A percentile compares a stretch with the other conserved stretches of the same genome.
These are phyloP conservation scores for Apiospora rasikravindrae DNA, from an alignment of 2,329 filamentous ascomycete genomes.

Conservation along the genomic window DNA sequence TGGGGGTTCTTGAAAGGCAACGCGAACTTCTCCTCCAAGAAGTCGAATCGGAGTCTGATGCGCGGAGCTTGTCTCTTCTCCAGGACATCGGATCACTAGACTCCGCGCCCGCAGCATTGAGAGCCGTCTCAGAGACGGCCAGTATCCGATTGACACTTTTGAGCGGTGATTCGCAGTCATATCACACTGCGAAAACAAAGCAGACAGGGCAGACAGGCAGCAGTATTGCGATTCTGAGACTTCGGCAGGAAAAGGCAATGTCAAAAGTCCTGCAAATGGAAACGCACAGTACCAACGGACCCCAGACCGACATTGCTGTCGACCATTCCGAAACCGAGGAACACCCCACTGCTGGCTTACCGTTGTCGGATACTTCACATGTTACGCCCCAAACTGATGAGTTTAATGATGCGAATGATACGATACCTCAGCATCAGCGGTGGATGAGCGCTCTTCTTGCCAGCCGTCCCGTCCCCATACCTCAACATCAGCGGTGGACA, in stretches of 20 bases:
- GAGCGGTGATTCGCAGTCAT: background rate
- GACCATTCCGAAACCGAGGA: background rate
- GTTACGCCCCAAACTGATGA: too few relatives aligned
- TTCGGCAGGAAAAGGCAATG: background rate
- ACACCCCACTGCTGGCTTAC: background rate
- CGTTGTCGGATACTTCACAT: background rate
- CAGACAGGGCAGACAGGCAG: background rate
- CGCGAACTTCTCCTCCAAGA: background rate
- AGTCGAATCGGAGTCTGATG: background rate
- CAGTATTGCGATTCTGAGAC: fast-evolving
- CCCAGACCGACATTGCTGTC: background rate
- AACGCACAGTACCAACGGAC: background rate
- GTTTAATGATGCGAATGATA: background rate
- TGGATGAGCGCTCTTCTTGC: background rate
- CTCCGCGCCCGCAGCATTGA: background rate
- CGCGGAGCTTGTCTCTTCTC: background rate
- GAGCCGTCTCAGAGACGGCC: background rate
- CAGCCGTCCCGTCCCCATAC: background rate
- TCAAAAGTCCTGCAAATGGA: background rate
- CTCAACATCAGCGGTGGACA: background rate
- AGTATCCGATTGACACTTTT: background rate
- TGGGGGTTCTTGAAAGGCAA: background rate
- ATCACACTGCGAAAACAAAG: background rate
- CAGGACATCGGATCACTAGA: background rate
- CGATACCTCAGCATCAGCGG: background rate